phyloP scores from a whole-genome alignment of 1,139 yeast species.

The Yamadazyma friedrichii region DNA sequence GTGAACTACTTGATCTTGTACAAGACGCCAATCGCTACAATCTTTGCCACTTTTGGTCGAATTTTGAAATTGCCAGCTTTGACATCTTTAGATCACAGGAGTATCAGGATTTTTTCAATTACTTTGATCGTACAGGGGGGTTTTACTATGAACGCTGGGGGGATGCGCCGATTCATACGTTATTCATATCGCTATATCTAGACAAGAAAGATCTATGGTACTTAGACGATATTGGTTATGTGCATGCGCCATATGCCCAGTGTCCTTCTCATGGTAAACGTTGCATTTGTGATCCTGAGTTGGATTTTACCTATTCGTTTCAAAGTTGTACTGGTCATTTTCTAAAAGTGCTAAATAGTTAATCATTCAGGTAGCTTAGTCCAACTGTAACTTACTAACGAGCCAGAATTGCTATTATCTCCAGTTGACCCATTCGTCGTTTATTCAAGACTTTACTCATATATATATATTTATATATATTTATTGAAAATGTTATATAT shows the following conservation, averaged over 20 bases:
- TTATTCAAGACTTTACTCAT: too few relatives aligned
- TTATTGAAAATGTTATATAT: too few relatives aligned
- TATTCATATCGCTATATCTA: conserved; percentile 27
- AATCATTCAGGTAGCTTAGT: too few relatives aligned
- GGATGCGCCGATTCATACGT: conserved; percentile 39
- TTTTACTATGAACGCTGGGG: conserved; percentile 44
- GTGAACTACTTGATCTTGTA: conserved; percentile 11
- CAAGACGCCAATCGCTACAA: conserved; percentile 28
- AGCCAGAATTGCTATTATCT: too few relatives aligned
- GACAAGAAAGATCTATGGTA: conserved; percentile 26
- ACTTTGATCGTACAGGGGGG: conserved; percentile 32
- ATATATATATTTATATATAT: too few relatives aligned
- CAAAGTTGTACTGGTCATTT: conserved; percentile 35
- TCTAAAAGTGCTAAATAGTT: conserved; percentile 6
- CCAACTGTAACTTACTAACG: too few relatives aligned
- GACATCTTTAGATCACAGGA: conserved; percentile 21
- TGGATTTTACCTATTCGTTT: conserved; percentile 26
- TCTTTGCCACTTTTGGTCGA: conserved; percentile 41
- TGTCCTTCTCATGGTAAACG: conserved; percentile 29
- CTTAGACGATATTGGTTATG: conserved; percentile 34
- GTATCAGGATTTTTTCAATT: conserved; percentile 26
- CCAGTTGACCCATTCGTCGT: too few relatives aligned
- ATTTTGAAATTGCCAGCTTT: conserved; percentile 36
- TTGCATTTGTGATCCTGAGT: conserved; percentile 33
- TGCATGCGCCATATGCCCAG: conserved; percentile 33